Base-by-base conservation (phyloP, 2,329 filamentous ascomycete species). In the Pseudodiploospora longispora region DNA sequence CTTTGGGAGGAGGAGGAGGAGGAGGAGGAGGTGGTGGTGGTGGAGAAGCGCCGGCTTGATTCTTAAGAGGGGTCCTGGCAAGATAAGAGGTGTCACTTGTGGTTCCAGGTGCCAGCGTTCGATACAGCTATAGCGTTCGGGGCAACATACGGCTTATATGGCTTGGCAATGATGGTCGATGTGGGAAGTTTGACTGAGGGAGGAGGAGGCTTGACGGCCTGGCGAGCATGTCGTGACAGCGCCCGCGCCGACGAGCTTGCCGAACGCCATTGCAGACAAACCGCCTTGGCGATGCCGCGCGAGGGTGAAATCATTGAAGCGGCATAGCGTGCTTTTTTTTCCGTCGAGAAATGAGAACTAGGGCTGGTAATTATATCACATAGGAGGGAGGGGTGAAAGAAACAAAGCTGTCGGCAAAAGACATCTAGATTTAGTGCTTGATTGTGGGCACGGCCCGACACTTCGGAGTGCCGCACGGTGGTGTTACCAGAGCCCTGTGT, bases 141-240 rank as follows among this genome's bases (percentile, higher is more conserved):
- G 19, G 19, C 19, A 33, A 42, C 52, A 33, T 54, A 65, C 62
- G 59, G 55, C 46, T 62, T 63, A 47, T 59, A 61, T 29, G 52
- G 50, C 41, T 46, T 57, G 10, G 52, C 45, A 27, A 56, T 52
- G 40, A 52, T 56, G 30, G 58, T 50, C 28, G 51, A 50, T 36
- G 52, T 41, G 44, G 47, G 10, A 31, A 36, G 37, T 30, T 42
- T 12, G 9, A 42, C 27, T 27, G 27, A 9, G 33, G 33, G 36
- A 27, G 40, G 35, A 45, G 44, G 43, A 29, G 47, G 47, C 41
- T 52, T 58, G 39, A 48, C 42, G 32, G 49, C 45, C 39, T 53
- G 48, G 33, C 51, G 54, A 35, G 53, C 19, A 19, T 19, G 19
- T 19, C 19, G 19, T 19, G 19, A 19, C 19, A 3, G 49, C 36